Conservation (phyloP, 108 stramenopile species). For the Chaetoceros muelleri region DNA sequence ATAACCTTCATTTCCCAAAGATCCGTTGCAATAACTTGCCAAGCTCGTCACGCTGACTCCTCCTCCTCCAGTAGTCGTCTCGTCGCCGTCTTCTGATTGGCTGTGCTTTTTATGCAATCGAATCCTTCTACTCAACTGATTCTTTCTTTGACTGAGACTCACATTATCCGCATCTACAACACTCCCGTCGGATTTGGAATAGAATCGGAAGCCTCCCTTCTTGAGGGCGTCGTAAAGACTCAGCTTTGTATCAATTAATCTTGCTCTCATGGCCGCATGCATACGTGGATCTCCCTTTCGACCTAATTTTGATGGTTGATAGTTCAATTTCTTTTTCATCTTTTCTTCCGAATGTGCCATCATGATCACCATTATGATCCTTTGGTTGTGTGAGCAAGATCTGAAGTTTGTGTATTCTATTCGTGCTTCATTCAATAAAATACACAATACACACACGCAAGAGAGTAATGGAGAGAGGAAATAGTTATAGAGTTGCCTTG, state of each 20-base stretch:
- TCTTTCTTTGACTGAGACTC: conserved; percentile 69
- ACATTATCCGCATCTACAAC: conserved; percentile 52
- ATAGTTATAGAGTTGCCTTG: too few species aligned
- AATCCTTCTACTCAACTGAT: conserved; percentile 61
- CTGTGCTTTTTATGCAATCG: conserved; percentile 24
- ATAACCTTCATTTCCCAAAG: not conserved
- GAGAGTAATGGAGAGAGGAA: too few species aligned
- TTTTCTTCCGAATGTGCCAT: not conserved
- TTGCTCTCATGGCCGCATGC: conserved; percentile 64
- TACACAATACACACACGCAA: too few species aligned
- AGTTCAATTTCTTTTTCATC: not conserved
- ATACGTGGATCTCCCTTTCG: conserved; percentile 64
- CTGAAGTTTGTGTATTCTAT: too few species aligned
- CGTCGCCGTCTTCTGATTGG: not conserved
- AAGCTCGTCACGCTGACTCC: not conserved
- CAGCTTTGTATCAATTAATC: conserved; percentile 45
- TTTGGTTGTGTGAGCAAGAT: too few species aligned
- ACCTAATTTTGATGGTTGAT: conserved; percentile 25
- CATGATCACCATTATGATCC: too few species aligned
- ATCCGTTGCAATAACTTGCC: not conserved
- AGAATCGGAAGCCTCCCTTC: conserved; percentile 64
- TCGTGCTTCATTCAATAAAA: too few species aligned
- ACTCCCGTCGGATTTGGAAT: conserved; percentile 23
- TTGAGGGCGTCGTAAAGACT: conserved; percentile 52
- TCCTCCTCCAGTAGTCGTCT: not conserved